A percentile compares a stretch with the other conserved stretches of the same genome.
Evolutionary conservation across 331 rosid species (phyloP).

Genomic region (Prunus yedoensis): DNA sequence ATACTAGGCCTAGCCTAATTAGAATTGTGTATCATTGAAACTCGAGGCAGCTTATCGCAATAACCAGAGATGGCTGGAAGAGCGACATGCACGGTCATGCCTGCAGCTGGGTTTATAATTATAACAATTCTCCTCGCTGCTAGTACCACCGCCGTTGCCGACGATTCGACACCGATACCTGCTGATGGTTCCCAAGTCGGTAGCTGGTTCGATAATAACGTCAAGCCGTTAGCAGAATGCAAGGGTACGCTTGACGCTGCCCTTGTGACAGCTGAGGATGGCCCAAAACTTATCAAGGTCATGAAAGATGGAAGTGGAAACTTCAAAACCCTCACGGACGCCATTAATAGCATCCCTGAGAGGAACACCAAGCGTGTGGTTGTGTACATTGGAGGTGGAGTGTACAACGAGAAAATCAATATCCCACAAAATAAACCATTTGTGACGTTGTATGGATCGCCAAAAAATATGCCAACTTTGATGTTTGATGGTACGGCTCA

Average conservation of each 20-base stretch:
- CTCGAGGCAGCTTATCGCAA: no score
- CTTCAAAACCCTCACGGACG: conserved; percentile 45
- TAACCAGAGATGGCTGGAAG: not conserved
- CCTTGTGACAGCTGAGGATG: conserved; percentile 40
- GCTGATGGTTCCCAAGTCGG: not conserved
- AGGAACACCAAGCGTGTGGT: conserved; percentile 8
- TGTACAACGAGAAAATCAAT: conserved; percentile 48
- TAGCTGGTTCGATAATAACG: not conserved
- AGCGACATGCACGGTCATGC: not conserved
- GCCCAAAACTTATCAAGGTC: conserved; percentile 31
- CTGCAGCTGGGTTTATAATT: not conserved
- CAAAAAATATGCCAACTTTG: conserved; percentile 38
- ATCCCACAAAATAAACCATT: conserved; percentile 40
- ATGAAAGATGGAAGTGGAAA: conserved; percentile 43
- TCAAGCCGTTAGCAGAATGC: not conserved
- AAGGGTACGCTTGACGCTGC: conserved; percentile 26
- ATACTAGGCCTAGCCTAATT: no score
- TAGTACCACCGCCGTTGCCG: not conserved
- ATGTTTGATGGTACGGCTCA: conserved; percentile 38
- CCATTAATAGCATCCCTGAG: conserved; percentile 45
- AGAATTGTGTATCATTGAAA: no score
- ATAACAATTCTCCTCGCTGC: not conserved
- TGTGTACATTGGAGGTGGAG: conserved; percentile 47
- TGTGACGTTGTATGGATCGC: conserved; percentile 39
- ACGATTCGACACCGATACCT: not conserved